A percentile compares a stretch with the other conserved stretches of the same genome.
phyloP scores from a whole-genome alignment of 2,329 filamentous ascomycete genomes.

The Dothideomycetes sp. region DNA sequence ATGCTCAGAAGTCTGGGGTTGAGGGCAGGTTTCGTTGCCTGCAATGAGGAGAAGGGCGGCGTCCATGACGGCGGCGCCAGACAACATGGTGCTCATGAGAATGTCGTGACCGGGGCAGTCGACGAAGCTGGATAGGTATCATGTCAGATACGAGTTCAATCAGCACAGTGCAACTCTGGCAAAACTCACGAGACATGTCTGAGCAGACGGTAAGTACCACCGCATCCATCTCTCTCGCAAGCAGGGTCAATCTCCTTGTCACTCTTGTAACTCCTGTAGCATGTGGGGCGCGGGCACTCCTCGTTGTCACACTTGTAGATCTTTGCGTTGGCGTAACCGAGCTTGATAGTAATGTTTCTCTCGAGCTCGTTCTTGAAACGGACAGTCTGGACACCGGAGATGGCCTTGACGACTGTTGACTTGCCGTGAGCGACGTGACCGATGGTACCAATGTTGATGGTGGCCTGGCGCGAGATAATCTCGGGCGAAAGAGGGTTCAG shows the following conservation, averaged over 20 bases:
- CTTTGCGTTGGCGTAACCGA: slow-evolving; percentile 98
- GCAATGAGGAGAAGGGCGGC: slow-evolving; percentile 92
- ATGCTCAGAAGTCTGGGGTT: slow-evolving; percentile 97
- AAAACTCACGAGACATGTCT: slow-evolving; percentile 79
- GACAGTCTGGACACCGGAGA: slow-evolving; percentile 97
- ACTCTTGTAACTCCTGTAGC: slow-evolving; percentile 95
- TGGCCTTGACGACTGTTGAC: slow-evolving; percentile 97
- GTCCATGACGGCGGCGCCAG: slow-evolving; percentile 98
- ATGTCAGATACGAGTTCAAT: slow-evolving; percentile 6
- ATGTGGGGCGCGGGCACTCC: slow-evolving; percentile 85
- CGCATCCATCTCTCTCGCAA: slow-evolving; percentile 88
- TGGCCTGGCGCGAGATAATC: slow-evolving; percentile 80
- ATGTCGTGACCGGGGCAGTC: slow-evolving; percentile 99
- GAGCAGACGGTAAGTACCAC: slow-evolving; percentile 76
- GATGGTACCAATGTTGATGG: slow-evolving; percentile 95
- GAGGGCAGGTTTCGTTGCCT: slow-evolving; percentile 95
- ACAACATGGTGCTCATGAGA: slow-evolving; percentile 99
- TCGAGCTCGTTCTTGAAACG: slow-evolving; percentile 99
- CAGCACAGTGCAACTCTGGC: not conserved
- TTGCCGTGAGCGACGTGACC: slow-evolving; percentile 98
- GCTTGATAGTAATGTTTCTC: slow-evolving; percentile 98
- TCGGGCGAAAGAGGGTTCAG: slow-evolving; percentile 85
- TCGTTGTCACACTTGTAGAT: slow-evolving; percentile 96
- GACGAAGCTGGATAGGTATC: slow-evolving; percentile 55
- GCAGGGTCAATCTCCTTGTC: slow-evolving; percentile 97